Conservation (phyloP, 1,284 basidiomycete species). For the Ustilago trichophora region DNA sequence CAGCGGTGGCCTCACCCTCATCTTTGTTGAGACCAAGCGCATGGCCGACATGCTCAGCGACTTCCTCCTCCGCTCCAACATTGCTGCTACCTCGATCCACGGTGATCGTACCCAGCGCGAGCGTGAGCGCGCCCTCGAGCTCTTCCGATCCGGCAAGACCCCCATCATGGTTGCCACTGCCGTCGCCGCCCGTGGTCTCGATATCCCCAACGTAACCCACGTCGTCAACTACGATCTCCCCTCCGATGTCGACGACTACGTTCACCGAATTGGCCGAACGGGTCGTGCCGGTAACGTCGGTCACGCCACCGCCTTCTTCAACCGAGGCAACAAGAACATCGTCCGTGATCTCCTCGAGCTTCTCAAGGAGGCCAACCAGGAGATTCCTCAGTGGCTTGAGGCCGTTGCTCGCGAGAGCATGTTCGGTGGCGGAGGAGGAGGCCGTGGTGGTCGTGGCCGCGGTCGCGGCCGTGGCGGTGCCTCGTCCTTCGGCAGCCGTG, state of each 20-base stretch:
- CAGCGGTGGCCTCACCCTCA: conserved; percentile 82
- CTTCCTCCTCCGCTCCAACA: conserved; percentile 85
- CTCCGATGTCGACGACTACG: conserved; percentile 86
- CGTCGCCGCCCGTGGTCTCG: conserved; percentile 96
- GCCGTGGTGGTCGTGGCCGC: conserved; percentile 73
- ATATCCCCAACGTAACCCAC: conserved; percentile 99
- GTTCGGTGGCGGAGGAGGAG: conserved; percentile 73
- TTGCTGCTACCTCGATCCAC: conserved; percentile 93
- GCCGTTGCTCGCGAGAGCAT: conserved; percentile 82
- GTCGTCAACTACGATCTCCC: conserved; percentile 99
- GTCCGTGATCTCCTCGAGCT: conserved; percentile 90
- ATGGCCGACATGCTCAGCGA: conserved; percentile 99
- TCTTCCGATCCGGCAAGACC: conserved; percentile 92
- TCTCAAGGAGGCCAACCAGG: conserved; percentile 95
- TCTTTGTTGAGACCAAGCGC: conserved; percentile 99
- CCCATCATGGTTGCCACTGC: conserved; percentile 98
- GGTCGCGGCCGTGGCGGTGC: conserved; percentile 72
- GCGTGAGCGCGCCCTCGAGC: conserved; percentile 92
- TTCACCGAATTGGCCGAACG: conserved; percentile 79
- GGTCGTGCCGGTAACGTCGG: conserved; percentile 99
- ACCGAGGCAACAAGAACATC: conserved; percentile 74
- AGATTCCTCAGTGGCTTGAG: conserved; percentile 91
- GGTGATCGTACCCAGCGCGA: conserved; percentile 97
- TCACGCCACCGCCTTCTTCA: conserved; percentile 75
- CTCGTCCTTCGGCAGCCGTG: conserved; percentile 59